Base-by-base conservation (phyloP, 2,329 filamentous ascomycete genomes). In the Beauveria brongniartii region DNA sequence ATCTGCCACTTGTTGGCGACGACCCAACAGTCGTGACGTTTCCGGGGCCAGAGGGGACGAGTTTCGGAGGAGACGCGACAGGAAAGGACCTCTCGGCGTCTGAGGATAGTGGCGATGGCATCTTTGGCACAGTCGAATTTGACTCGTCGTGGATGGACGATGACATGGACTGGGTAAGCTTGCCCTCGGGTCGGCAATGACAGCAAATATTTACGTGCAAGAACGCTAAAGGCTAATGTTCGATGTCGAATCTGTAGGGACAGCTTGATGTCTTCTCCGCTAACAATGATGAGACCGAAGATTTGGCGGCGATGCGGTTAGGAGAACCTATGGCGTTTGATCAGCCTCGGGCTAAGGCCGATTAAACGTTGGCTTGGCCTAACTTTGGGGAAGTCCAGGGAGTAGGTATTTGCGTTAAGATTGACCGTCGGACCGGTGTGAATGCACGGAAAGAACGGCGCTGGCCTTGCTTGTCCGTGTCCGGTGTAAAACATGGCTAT, bases 91-190 rank as follows among this genome's bases (percentile, higher is more conserved):
- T 30, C n/a, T 51, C 12, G 20, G 20, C 65, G 55, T 62, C 66
- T 67, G 65, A 63, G 57, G 55, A 67, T 67, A 37, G 63, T 67
- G 22, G 62, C 55, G 44, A 65, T 66, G 52, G 65, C 63, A 34
- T 63, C 48, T 56, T 59, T 59, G 41, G 44, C 41, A 66, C 63
- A 8, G 63, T 72, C 24, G 64, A 69, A 18, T 70, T 75, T 59
- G 73, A 75, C 57, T 63, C 70, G n/a, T 69, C 72, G 20, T 76
- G 74, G 74, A 71, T 75, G 62, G 65, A 64, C 34, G 66, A 70
- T 26, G 69, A 68, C 58, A 71, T 76, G 69, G 74, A 76, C 62
- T 76, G 74, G 74, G 74, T 76, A 66, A 64, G 73, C 48, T 22
- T 18, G 44, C 28, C 24, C 41, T 55, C 24, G n/a, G 20, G 50